Base-by-base conservation (phyloP, 1,139 yeast species). In the Petasospora rhodanensis region DNA sequence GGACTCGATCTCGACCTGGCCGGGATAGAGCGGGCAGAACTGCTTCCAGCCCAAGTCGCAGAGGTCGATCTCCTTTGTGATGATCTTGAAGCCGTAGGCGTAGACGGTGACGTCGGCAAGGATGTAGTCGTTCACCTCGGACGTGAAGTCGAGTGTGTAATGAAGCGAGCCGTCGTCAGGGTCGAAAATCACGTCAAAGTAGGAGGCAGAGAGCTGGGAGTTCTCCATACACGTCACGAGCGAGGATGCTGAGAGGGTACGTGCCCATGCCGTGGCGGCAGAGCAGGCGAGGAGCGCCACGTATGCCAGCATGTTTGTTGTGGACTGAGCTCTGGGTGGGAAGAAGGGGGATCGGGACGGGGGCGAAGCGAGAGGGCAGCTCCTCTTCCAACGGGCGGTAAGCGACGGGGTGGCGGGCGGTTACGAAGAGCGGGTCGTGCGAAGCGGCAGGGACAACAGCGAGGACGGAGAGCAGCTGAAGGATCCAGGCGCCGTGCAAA, bases 1-100 rank as follows among this genome's bases (percentile, higher is more conserved):
- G 26, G 86, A 74, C 41, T 81, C 80, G 28, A 82, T 68, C 50
- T 79, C 80, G 51, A 82, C 68, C 17, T 73, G 55, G 16, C 91
- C 91, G 0, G 91, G 86, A 45, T 64, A 76, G 26, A 82, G 55
- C 1, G 91, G 91, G 60, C 93, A 82, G 52, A 82, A 81, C 58
- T 82, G 91, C 52, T 79, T 80, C 84, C 87, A 79, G 15, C 75
- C 76, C 38, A 79, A 54, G 14, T 49, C 31, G 61, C 93, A 82
- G 46, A 79, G 52, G 47, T 80, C 71, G 32, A 81, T 58, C 6
- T 55, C 52, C 46, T 66, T 62, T 10, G 69, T 62, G 43, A 81
- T 77, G 50, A 81, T 69, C 35, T 65, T 56, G 58, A 82, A 79
- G 2, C 93, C 93, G 52, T 81, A 82, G 5, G 91, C 93, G 49